Percentiles rank a stretch among this genome's conserved stretches.
Conservation (phyloP, 768 basidiomycete genomes). For the Sutorius australiensis region DNA sequence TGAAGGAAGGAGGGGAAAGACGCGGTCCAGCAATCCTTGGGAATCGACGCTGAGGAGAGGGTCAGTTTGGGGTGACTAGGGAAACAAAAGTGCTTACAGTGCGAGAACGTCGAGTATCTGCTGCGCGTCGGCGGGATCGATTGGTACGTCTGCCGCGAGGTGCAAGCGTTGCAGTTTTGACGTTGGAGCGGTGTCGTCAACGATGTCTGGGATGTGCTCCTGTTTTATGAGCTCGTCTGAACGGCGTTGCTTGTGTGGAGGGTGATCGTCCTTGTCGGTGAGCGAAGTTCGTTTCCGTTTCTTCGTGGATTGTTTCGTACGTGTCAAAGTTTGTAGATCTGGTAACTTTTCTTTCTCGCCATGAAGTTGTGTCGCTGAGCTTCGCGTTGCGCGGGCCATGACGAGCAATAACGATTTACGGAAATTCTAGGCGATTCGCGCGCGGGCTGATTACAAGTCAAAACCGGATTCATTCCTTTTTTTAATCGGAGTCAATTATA, state of each 20-base stretch:
- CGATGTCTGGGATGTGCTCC: conserved; percentile 23
- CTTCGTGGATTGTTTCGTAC: conserved; percentile 39
- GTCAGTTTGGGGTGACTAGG: background rate
- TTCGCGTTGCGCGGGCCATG: conserved; percentile 75
- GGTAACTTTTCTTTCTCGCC: conserved; percentile 28
- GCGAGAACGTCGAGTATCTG: conserved; percentile 60
- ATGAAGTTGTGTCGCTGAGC: conserved; percentile 46
- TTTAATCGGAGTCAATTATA: conserved; percentile 4
- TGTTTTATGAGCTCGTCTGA: conserved; percentile 28
- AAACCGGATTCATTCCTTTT: background rate
- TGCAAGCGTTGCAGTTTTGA: conserved; percentile 27
- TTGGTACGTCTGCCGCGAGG: conserved; percentile 46
- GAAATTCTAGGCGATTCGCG: conserved; percentile 24
- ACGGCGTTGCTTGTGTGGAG: conserved; percentile 47
- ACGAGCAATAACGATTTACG: conserved; percentile 25
- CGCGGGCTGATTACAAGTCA: conserved; percentile 6
- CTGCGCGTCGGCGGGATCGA: conserved; percentile 43
- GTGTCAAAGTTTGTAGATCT: conserved; percentile 26
- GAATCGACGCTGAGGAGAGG: conserved; percentile 52
- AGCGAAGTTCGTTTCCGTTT: conserved; percentile 63
- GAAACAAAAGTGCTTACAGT: conserved; percentile 36
- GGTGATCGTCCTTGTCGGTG: conserved; percentile 44
- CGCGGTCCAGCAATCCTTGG: conserved; percentile 76
- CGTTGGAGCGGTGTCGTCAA: conserved; percentile 19
- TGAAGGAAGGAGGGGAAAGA: conserved; percentile 52